Conservation (phyloP, 257 asterid genomes). For the Jasminum sambac region DNA sequence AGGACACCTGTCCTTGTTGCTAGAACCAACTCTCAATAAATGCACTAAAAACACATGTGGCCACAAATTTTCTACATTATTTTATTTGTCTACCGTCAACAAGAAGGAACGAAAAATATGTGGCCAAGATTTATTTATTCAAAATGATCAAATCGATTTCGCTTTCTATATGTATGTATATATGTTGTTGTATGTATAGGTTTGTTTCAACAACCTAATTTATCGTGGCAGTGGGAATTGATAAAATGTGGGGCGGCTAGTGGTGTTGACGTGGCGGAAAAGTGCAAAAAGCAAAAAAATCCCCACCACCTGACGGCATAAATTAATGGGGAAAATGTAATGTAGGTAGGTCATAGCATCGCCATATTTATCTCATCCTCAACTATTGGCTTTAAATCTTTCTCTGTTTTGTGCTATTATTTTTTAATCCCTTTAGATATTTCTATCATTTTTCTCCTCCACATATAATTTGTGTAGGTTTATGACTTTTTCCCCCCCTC, state of each 20-base stretch:
- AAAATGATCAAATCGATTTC: conserved; percentile 14
- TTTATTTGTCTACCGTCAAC: neutral
- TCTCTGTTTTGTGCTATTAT: conserved; percentile 17
- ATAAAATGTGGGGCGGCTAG: conserved; percentile 42
- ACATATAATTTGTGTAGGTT: too few species aligned
- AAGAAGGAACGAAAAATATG: conserved; percentile 10
- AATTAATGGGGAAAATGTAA: conserved; percentile 20
- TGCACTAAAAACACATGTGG: conserved; percentile 34
- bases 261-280: conserved; percentile 58
- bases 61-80: conserved; percentile 17
- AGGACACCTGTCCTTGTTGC: conserved; percentile 31
- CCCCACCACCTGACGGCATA: conserved; percentile 31
- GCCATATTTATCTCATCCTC: conserved; percentile 32
- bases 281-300: conserved; percentile 42
- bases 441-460: conserved; percentile 27
- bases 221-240: conserved; percentile 31
- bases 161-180: neutral
- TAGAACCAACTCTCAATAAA: conserved; percentile 16
- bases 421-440: conserved; percentile 38
- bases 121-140: conserved; percentile 32
- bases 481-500: neutral
- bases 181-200: neutral
- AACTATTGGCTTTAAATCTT: neutral
- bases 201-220: conserved; percentile 22
- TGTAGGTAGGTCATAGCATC: too few species aligned